A percentile compares a stretch with the other conserved stretches of the same genome.
These are phyloP conservation scores for Leishmania martiniquensis DNA, from an alignment of 208 protist genomes.

Conservation along the genomic window DNA sequence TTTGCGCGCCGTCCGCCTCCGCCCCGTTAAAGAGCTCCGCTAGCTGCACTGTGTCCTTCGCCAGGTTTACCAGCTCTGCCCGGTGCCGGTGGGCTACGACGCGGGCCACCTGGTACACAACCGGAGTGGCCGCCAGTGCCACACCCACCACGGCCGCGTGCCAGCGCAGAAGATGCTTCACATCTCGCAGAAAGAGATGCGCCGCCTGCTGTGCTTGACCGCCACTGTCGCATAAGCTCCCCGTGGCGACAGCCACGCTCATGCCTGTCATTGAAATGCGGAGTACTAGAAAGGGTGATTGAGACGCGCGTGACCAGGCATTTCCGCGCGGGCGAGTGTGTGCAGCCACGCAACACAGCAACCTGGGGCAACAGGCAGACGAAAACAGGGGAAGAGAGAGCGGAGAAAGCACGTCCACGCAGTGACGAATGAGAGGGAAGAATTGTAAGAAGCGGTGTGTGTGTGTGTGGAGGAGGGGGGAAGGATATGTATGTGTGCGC, in stretches of 20 bases:
- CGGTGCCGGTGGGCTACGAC: conserved; percentile 27
- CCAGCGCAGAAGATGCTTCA: conserved; percentile 35
- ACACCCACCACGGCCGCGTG: conserved; percentile 34
- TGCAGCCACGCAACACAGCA: no score
- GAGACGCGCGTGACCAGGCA: not conserved
- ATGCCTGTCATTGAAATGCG: not conserved
- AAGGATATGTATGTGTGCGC: conserved; percentile 4
- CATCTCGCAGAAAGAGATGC: conserved; percentile 20
- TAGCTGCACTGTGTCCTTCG: conserved; percentile 26
- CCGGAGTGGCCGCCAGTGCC: conserved; percentile 36
- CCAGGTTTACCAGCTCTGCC: conserved; percentile 32
- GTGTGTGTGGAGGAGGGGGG: no score
- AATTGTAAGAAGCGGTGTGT: not conserved
- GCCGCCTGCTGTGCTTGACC: conserved; percentile 10
- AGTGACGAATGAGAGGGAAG: no score
- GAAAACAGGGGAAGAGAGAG: no score
- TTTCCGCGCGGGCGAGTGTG: no score
- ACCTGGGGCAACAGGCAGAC: no score
- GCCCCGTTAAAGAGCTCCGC: conserved; percentile 18
- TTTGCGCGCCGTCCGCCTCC: conserved; percentile 22
- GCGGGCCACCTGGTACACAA: conserved; percentile 39
- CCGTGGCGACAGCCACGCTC: not conserved
- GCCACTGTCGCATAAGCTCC: not conserved
- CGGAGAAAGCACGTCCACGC: no score
- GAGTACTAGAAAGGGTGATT: not conserved